Conservation (phyloP, 768 basidiomycete genomes). For the Agaricus subrufescens region DNA sequence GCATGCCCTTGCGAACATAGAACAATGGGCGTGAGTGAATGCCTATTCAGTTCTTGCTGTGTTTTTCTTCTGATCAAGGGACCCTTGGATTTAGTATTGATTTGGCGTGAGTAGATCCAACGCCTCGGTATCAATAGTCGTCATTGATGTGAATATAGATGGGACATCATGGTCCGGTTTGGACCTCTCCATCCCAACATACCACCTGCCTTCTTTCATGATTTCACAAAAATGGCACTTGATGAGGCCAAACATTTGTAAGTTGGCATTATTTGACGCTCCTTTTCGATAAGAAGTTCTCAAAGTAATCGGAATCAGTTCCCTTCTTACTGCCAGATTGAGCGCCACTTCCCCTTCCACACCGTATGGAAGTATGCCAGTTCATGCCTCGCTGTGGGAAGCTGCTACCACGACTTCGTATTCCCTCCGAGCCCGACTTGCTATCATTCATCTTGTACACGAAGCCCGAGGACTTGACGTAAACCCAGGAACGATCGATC, state of each 20-base stretch:
- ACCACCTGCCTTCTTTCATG: slow-evolving; percentile 72
- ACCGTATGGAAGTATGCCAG: slow-evolving; percentile 68
- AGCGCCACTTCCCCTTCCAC: slow-evolving; percentile 57
- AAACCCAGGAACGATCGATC: slow-evolving; percentile 75
- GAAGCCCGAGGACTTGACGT: slow-evolving; percentile 83
- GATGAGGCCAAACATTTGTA: slow-evolving; percentile 86
- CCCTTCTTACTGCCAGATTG: slow-evolving; percentile 59
- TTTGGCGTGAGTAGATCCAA: slow-evolving; percentile 50
- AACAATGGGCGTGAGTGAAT: slow-evolving; percentile 78
- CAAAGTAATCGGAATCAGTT: slow-evolving; percentile 20
- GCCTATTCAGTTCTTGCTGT: not conserved
- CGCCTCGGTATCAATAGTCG: not conserved
- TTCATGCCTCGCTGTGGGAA: slow-evolving; percentile 80
- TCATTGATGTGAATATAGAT: slow-evolving; percentile 31
- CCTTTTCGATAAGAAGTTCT: not conserved
- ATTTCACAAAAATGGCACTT: slow-evolving; percentile 80
- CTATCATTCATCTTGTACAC: slow-evolving; percentile 83
- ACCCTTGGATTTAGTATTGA: slow-evolving; percentile 48
- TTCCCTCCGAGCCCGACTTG: slow-evolving; percentile 67
- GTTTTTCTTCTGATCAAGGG: not conserved
- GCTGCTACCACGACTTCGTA: slow-evolving; percentile 63
- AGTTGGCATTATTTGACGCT: slow-evolving; percentile 5
- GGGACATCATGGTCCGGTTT: slow-evolving; percentile 83
- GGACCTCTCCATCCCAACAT: slow-evolving; percentile 54
- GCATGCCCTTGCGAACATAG: slow-evolving; percentile 81